Evolutionary conservation across 1,284 basidiomycete genomes (phyloP).

Genomic region (Rhodotorula glutinis): DNA sequence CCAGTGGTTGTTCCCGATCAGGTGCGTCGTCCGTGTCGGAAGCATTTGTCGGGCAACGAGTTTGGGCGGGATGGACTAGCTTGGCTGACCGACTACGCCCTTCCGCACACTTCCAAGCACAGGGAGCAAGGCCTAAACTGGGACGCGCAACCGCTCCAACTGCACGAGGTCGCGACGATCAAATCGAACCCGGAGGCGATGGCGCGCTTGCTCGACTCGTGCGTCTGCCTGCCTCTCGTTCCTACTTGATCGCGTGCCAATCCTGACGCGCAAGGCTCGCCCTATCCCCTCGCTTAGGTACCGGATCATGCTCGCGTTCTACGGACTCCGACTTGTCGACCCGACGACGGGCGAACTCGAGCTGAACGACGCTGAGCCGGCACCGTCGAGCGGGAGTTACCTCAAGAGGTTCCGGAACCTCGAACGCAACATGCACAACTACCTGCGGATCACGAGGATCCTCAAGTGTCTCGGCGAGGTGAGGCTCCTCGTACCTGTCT

Average conservation of each 20-base stretch:
- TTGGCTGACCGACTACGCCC: no score
- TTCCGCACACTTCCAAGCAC: no score
- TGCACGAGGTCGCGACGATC: constrained; percentile 21
- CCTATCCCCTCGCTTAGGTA: constrained; percentile 4
- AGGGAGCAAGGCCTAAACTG: constrained; percentile 36
- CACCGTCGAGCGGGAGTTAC: constrained; percentile 10
- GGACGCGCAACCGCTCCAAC: constrained; percentile 25
- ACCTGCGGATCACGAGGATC: constrained; percentile 31
- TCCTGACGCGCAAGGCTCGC: not conserved
- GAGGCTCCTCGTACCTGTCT: not conserved
- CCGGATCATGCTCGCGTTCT: constrained; percentile 36
- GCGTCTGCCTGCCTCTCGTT: not conserved
- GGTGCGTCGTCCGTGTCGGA: constrained; percentile 4
- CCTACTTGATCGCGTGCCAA: no score
- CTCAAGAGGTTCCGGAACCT: constrained; percentile 21
- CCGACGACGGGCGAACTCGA: constrained; percentile 23
- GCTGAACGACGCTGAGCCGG: constrained; percentile 3
- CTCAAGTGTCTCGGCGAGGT: constrained; percentile 34
- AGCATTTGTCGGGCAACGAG: no score
- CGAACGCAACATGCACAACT: constrained; percentile 28
- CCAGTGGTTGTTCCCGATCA: constrained; percentile 28
- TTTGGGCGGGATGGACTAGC: no score
- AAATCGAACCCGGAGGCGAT: constrained; percentile 12
- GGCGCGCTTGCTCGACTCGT: constrained; percentile 20
- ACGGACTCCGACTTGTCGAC: constrained; percentile 30